Base-by-base conservation (phyloP, 495 filamentous ascomycete genomes). In the Amphirosellinia nigrospora region DNA sequence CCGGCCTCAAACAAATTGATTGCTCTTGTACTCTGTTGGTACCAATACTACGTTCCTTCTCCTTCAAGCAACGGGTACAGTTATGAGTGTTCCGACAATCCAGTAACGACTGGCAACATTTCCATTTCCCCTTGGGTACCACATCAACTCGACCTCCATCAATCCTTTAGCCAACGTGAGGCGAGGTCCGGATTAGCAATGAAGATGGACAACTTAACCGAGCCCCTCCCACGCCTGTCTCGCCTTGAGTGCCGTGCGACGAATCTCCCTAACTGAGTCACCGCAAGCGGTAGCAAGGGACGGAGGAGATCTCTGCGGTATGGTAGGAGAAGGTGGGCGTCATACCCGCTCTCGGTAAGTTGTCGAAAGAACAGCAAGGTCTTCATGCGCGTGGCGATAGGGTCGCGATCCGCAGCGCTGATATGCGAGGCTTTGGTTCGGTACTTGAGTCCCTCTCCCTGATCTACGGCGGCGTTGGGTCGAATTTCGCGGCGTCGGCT, bases 251-350 rank as follows among this genome's bases (percentile, higher is more conserved):
- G 83, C 83, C 63, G 74, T 76, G 58, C 78, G 78, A 46, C 83
- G 73, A 64, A 83, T 77, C 66, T 80, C 82, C 60, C 83, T 73
- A 4, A 82, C 82, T 39, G 81, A 70, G 71, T 86, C 81, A 3
- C 83, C 83, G 43, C 82, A 82, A 16, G 83, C 82, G 19, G 70
- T 53, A 4, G 80, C 78, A 63, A 86, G 68, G 69, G 78, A 3
- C 82, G 73, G 66, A 79, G 75, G 60, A 85, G 72, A 28, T 70
- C 69, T 60, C 64, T 75, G 32, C 79, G 67, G 52, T 79, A 73
- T 0, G 78, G 72, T 55, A 83, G 66, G 30, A 85, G 65, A 64
- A 80, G 68, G 6, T 80, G 74, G 50, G 77, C 74, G 70, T 85
- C 83, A 69, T 81, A 85, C 2, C 2, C 3, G 70, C 76, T 76